phyloP scores from a whole-genome alignment of 2,329 filamentous ascomycete genomes.

The Penicillium sp. region DNA sequence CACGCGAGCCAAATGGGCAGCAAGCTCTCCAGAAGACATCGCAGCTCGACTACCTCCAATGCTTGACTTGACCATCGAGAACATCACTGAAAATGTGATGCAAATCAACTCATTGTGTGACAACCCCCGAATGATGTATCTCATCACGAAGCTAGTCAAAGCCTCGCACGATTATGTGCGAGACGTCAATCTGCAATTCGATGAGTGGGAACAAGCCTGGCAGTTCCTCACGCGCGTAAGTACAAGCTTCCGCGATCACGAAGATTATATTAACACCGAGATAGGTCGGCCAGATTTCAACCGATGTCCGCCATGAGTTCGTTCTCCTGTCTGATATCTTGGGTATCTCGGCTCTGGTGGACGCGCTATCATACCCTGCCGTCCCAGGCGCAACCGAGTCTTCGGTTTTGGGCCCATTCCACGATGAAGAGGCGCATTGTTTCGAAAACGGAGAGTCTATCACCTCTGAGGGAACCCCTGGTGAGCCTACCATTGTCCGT shows the following conservation, averaged over 20 bases:
- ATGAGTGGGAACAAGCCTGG: conserved; percentile 73
- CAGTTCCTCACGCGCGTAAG: conserved; percentile 51
- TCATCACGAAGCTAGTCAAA: conserved; percentile 69
- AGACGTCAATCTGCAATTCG: conserved; percentile 70
- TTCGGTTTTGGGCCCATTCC: background rate
- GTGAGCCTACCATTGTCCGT: background rate
- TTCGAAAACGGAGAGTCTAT: background rate
- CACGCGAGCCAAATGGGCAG: background rate
- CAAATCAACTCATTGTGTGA: conserved; percentile 68
- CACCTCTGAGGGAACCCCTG: background rate
- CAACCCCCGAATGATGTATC: conserved; percentile 64
- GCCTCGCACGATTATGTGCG: conserved; percentile 77
- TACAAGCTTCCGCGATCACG: background rate
- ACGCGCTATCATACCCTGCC: background rate
- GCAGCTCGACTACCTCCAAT: conserved; percentile 33
- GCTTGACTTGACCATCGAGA: conserved; percentile 71
- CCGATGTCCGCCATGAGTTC: background rate
- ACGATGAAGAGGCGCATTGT: background rate
- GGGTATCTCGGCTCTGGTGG: background rate
- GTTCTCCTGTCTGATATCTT: background rate
- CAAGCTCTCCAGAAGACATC: background rate
- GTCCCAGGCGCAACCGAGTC: background rate
- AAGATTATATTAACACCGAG: background rate
- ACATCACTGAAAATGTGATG: conserved; percentile 72
- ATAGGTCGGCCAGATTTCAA: background rate